phyloP scores from a whole-genome alignment of 148 eudicot species.

The Amaranthus hypochondriacus region DNA sequence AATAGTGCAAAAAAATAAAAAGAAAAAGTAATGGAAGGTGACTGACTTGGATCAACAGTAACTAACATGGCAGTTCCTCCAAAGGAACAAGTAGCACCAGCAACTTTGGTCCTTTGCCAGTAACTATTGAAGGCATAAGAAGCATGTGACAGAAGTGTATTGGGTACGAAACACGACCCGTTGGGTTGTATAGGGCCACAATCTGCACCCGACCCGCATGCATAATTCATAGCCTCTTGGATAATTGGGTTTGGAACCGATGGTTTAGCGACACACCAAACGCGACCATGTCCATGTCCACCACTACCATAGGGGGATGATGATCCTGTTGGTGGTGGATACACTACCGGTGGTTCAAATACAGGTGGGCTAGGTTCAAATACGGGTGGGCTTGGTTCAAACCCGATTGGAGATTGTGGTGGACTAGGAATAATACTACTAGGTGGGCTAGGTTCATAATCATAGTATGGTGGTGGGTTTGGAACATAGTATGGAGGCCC shows the following conservation, averaged over 20 bases:
- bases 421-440: not conserved
- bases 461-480: too few species aligned
- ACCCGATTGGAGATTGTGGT: not conserved
- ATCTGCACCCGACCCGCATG: conserved; percentile 34
- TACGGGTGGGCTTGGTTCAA: conserved; percentile 23
- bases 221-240: conserved; percentile 33
- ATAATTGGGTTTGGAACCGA: conserved; percentile 28
- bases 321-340: conserved; percentile 16
- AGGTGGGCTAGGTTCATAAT: too few species aligned
- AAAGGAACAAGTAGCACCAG: conserved; percentile 67
- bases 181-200: conserved; percentile 51
- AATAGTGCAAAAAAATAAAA: too few species aligned
- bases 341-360: conserved; percentile 24
- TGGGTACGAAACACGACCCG: conserved; percentile 61
- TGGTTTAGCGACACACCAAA: conserved; percentile 34
- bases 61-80: conserved; percentile 60
- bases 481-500: too few species aligned
- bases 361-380: conserved; percentile 15
- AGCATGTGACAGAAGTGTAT: conserved; percentile 59
- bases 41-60: conserved; percentile 61
- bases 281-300: conserved; percentile 11
- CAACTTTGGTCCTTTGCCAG: conserved; percentile 51
- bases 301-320: not conserved
- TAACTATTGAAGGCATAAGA: conserved; percentile 82
- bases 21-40: too few species aligned